Evolutionary conservation across 2,329 filamentous ascomycete species (phyloP).

Genomic region (Calonectria pauciramosa): DNA sequence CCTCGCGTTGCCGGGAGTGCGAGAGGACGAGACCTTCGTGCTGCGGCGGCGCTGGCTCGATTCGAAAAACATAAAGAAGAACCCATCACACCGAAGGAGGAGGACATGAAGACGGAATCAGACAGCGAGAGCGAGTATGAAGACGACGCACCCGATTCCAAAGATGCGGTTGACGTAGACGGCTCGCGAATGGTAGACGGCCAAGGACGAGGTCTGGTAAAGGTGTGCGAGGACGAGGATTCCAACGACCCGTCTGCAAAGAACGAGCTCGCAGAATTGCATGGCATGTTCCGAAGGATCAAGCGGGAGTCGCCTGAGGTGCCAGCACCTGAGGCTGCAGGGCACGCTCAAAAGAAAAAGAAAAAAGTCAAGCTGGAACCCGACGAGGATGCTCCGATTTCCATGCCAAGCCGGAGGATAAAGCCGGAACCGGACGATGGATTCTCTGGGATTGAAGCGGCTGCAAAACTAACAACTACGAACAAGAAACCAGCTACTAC

Average conservation of each 20-base stretch:
- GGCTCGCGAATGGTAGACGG: constrained; percentile 75
- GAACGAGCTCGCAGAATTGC: constrained; percentile 75
- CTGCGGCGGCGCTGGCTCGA: constrained; percentile 81
- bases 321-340: neutral
- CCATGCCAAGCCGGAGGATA: constrained; percentile 9
- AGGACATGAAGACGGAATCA: constrained; percentile 54
- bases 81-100: constrained; percentile 47
- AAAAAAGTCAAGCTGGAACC: constrained; percentile 6
- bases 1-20: constrained; percentile 82
- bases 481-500: neutral
- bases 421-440: constrained; percentile 29
- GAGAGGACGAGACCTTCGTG: constrained; percentile 80
- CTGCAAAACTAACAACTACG: neutral
- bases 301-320: constrained; percentile 39
- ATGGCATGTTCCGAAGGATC: constrained; percentile 52
- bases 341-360: neutral
- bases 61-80: constrained; percentile 73
- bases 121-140: constrained; percentile 65
- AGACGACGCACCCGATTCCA: constrained; percentile 57
- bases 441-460: neutral
- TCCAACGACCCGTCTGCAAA: constrained; percentile 59
- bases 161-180: constrained; percentile 74
- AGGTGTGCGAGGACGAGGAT: constrained; percentile 80
- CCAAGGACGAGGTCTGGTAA: constrained; percentile 77
- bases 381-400: neutral